These are phyloP conservation scores for Stagonosporopsis rhizophila DNA, from an alignment of 2,329 filamentous ascomycete genomes.

Conservation along the genomic window DNA sequence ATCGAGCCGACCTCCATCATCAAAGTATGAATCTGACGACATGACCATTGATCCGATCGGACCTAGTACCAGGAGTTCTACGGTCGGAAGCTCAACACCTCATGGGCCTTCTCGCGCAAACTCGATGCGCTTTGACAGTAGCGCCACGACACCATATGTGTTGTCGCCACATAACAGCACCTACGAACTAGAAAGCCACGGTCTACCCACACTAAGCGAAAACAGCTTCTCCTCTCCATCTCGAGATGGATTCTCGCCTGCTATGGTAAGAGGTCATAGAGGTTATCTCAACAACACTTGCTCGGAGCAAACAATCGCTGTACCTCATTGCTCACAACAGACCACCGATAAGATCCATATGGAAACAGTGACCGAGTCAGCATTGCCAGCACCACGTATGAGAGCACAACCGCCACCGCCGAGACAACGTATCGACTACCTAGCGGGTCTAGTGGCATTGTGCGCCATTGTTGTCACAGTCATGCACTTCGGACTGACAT, in stretches of 20 bases:
- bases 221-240: constrained; percentile 28
- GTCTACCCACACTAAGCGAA: constrained; percentile 15
- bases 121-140: constrained; percentile 35
- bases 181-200: constrained; percentile 7
- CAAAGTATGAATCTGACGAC: constrained; percentile 30
- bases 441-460: constrained; percentile 56
- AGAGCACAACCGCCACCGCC: constrained; percentile 32
- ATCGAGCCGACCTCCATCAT: constrained; percentile 16
- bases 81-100: constrained; percentile 30
- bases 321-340: constrained; percentile 4
- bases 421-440: constrained; percentile 53
- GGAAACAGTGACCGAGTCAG: constrained; percentile 41
- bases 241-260: constrained; percentile 19
- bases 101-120: constrained; percentile 26
- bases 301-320: constrained; percentile 29
- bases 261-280: constrained; percentile 4
- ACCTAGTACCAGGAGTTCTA: constrained; percentile 26
- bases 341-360: constrained; percentile 36
- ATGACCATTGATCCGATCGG: constrained; percentile 32
- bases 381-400: constrained; percentile 41
- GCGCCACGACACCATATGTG: constrained; percentile 29
- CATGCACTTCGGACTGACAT: constrained; percentile 55
- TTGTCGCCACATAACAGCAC: constrained; percentile 25
- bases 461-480: constrained; percentile 55
- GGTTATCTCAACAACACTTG: constrained; percentile 8